Conservation (phyloP, 176 grass and related monocot species). For the Saccharum spontaneum region DNA sequence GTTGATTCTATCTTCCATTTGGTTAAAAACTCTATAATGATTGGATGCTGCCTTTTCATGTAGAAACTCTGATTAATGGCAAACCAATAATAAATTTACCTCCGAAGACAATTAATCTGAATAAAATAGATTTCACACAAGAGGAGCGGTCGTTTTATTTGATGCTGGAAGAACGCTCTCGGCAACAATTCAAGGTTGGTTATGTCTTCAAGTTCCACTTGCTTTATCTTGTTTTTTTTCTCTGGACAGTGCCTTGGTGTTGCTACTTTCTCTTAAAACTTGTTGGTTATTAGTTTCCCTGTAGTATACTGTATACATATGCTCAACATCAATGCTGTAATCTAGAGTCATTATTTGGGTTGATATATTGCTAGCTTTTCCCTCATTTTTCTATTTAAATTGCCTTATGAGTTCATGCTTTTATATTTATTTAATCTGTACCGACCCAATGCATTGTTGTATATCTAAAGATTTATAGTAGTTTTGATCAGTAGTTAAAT, state of each 20-base stretch:
- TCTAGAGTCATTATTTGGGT: conserved; percentile 10
- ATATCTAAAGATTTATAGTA: not conserved
- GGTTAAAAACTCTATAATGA: conserved; percentile 27
- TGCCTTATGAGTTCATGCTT: not conserved
- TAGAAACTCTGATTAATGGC: conserved; percentile 86
- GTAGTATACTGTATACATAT: not conserved
- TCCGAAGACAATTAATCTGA: conserved; percentile 75
- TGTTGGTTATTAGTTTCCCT: not conserved
- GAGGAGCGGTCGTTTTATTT: conserved; percentile 95
- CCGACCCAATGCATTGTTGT: not conserved
- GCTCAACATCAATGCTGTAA: not conserved
- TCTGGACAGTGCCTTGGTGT: not conserved
- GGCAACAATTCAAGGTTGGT: conserved; percentile 93
- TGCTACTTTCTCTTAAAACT: conserved; percentile 1
- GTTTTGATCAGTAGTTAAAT: conserved; percentile 10
- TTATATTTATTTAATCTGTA: not conserved
- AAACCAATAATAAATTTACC: conserved; percentile 94
- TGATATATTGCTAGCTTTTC: not conserved
- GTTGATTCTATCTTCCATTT: conserved; percentile 11
- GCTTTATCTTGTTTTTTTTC: conserved; percentile 11
- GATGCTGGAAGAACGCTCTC: conserved; percentile 83
- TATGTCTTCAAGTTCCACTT: not conserved
- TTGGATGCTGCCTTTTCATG: conserved; percentile 28
- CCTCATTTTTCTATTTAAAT: conserved; percentile 1
- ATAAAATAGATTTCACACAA: conserved; percentile 77